A percentile compares a stretch with the other conserved stretches of the same genome.
phyloP scores from a whole-genome alignment of 2,329 filamentous ascomycete species.

The Xylaria sp. region DNA sequence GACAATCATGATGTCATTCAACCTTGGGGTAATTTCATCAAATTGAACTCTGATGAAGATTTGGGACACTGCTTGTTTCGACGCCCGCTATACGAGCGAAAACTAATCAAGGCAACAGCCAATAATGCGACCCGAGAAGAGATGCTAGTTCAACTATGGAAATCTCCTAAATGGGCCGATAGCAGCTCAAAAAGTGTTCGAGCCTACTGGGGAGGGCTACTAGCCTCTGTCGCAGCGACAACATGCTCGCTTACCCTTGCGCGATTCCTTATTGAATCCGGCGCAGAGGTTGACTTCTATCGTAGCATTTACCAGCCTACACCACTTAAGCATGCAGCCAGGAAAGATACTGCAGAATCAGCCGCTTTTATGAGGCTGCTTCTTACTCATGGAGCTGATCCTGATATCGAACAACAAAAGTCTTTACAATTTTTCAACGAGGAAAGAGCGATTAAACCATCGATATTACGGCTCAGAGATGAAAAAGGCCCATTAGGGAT shows the following conservation, averaged over 20 bases:
- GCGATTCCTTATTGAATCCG: background rate
- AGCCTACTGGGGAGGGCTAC: background rate
- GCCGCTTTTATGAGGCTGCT: background rate
- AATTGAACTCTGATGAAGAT: background rate
- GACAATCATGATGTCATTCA: background rate
- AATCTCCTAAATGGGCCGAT: background rate
- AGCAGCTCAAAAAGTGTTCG: background rate
- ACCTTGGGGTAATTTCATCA: background rate
- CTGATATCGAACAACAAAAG: background rate
- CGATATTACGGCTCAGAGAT: background rate
- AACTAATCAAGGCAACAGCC: background rate
- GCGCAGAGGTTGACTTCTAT: background rate
- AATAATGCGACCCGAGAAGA: background rate
- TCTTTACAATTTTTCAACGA: too few relatives aligned
- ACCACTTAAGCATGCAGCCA: background rate
- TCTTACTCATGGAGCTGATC: background rate
- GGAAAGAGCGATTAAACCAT: background rate
- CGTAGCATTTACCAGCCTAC: background rate
- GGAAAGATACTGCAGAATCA: background rate
- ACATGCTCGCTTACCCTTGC: background rate
- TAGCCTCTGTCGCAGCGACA: background rate
- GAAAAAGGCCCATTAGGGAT: slow-evolving; percentile 15
- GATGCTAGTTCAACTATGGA: background rate
- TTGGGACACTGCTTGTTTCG: background rate
- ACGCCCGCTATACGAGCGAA: background rate